A percentile compares a stretch with the other conserved stretches of the same genome.
phyloP scores from a whole-genome alignment of 1,284 basidiomycete species.

The Irpex sp. region DNA sequence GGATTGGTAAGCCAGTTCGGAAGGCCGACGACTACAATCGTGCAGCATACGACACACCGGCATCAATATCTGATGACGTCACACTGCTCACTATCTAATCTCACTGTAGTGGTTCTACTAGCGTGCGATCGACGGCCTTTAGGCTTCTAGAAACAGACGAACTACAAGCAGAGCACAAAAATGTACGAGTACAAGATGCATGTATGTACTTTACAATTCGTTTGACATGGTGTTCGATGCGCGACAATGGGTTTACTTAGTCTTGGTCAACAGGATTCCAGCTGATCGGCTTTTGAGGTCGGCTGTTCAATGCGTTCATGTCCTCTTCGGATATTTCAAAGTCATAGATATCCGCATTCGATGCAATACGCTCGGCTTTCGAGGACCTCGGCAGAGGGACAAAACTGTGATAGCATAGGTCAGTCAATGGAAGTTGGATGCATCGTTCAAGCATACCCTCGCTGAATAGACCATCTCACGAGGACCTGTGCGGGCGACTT shows the following conservation, averaged over 20 bases:
- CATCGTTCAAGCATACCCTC: constrained; percentile 25
- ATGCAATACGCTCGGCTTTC: constrained; percentile 41
- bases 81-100: background rate
- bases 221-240: background rate
- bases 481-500: constrained; percentile 59
- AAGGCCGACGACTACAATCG: background rate
- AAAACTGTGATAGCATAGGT: constrained; percentile 26
- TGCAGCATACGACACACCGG: background rate
- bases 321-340: constrained; percentile 48
- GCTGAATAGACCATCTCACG: constrained; percentile 67
- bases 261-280: constrained; percentile 43
- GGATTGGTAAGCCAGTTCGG: background rate
- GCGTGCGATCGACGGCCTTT: background rate
- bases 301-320: constrained; percentile 43
- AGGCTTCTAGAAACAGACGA: too few relatives aligned
- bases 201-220: background rate
- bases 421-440: background rate
- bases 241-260: constrained; percentile 3
- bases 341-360: constrained; percentile 48
- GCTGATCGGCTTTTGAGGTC: constrained; percentile 35
- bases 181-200: background rate
- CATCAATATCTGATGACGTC: background rate
- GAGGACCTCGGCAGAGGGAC: constrained; percentile 51
- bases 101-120: background rate
- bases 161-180: too few relatives aligned